Evolutionary conservation across 306 rosid genomes (phyloP).

Genomic region (Arachis hypogaea): DNA sequence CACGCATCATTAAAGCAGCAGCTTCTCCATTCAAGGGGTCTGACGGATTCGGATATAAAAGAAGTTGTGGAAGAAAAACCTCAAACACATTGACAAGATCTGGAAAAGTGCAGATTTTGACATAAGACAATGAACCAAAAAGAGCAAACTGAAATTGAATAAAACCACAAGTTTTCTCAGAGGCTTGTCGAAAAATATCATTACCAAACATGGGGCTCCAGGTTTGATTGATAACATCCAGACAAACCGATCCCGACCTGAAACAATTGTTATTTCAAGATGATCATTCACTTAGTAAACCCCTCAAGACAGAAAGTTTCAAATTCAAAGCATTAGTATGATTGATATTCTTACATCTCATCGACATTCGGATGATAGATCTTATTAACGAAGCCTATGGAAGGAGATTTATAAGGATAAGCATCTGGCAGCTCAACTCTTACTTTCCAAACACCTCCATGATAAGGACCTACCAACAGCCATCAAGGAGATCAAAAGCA

Average conservation of each 20-base stretch:
- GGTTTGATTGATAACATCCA: constrained; percentile 66
- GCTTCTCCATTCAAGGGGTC: constrained; percentile 69
- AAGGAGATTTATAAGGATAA: constrained; percentile 64
- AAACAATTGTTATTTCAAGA: constrained; percentile 28
- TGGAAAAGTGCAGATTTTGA: constrained; percentile 37
- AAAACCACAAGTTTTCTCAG: constrained; percentile 5
- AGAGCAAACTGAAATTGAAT: constrained; percentile 6
- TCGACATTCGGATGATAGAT: constrained; percentile 69
- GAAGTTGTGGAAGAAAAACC: constrained; percentile 65
- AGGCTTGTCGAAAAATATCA: constrained; percentile 11
- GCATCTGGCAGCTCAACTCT: constrained; percentile 68
- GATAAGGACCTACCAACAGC: constrained; percentile 62
- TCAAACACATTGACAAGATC: constrained; percentile 70
- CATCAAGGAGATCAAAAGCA: constrained; percentile 42
- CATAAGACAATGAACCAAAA: constrained; percentile 26
- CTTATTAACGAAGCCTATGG: constrained; percentile 64
- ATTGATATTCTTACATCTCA: constrained; percentile 50
- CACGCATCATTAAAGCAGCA: constrained; percentile 62
- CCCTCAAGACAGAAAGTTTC: background rate
- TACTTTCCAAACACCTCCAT: constrained; percentile 63
- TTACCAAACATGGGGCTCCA: constrained; percentile 75
- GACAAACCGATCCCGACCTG: constrained; percentile 75
- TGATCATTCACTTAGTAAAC: background rate
- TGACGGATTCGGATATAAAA: constrained; percentile 64
- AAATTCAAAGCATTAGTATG: constrained; percentile 17